Conservation (phyloP, 805 yeast species). For the Starmerella powellii region DNA sequence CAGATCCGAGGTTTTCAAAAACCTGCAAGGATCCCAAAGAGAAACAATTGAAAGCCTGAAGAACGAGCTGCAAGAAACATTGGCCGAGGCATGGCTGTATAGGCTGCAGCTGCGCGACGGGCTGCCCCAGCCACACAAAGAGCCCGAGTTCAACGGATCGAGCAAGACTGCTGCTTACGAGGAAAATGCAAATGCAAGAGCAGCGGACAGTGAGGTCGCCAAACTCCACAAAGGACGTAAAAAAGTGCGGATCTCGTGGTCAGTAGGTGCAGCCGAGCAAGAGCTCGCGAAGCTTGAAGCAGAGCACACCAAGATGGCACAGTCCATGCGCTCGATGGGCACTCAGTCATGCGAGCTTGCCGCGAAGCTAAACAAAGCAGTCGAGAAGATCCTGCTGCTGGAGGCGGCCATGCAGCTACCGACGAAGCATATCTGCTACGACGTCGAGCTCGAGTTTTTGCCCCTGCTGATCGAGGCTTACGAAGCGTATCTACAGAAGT, state of each 20-base stretch:
- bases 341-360: conserved; percentile 13
- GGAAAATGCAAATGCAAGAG: too few relatives aligned
- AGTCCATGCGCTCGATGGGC: conserved; percentile 9
- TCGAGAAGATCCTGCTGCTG: conserved; percentile 7
- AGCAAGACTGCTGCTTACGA: too few relatives aligned
- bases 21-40: not conserved
- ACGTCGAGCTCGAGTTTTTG: conserved; percentile 2
- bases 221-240: too few relatives aligned
- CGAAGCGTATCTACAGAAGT: not conserved
- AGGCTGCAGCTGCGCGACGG: too few relatives aligned
- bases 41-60: not conserved
- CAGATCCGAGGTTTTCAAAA: not conserved
- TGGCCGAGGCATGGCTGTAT: not conserved
- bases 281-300: conserved; percentile 6
- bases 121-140: too few relatives aligned
- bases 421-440: conserved; percentile 7
- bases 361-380: not conserved
- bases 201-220: too few relatives aligned
- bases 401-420: conserved; percentile 11
- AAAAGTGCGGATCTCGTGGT: conserved; percentile 9
- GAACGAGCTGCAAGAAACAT: not conserved
- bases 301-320: not conserved
- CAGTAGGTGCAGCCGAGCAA: conserved; percentile 1
- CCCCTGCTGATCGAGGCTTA: not conserved
- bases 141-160: too few relatives aligned